These are phyloP conservation scores for Apiospora saccharicola DNA, from an alignment of 2,329 filamentous ascomycete genomes.

Conservation along the genomic window DNA sequence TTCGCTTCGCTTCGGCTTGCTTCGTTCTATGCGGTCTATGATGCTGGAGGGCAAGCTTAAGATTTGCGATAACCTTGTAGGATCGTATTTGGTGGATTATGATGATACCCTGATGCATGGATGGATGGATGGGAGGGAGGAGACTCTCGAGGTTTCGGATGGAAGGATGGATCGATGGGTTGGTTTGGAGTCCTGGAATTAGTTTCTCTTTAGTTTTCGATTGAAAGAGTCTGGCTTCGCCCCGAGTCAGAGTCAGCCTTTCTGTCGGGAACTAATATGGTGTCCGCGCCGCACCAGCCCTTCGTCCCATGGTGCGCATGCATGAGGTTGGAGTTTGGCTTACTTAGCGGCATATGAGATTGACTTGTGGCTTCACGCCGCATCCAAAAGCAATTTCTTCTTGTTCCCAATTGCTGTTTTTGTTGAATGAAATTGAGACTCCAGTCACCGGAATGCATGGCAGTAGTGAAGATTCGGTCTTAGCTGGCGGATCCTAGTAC, in stretches of 20 bases:
- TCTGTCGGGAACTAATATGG: background rate
- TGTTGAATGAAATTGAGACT: no score
- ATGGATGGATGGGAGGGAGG: no score
- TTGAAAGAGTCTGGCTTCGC: background rate
- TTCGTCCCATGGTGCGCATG: background rate
- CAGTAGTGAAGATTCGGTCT: background rate
- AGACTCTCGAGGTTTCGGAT: background rate
- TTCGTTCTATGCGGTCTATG: background rate
- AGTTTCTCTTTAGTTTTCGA: background rate
- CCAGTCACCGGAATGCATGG: background rate
- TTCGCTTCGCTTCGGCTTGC: background rate
- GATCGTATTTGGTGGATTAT: conserved; percentile 7
- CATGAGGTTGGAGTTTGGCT: background rate
- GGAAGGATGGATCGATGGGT: background rate
- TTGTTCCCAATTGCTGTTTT: background rate
- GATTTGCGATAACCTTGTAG: background rate
- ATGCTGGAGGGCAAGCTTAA: background rate
- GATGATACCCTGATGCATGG: background rate
- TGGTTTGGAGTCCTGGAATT: background rate
- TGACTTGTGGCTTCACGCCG: background rate
- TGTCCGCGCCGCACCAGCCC: background rate
- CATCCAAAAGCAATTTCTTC: background rate
- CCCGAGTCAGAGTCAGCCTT: background rate
- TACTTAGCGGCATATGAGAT: background rate
- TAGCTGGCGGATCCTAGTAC: background rate